Percentiles rank a stretch among this genome's conserved stretches.
Conservation (phyloP, 345 rosid genomes). For the Lepidium didymum region DNA sequence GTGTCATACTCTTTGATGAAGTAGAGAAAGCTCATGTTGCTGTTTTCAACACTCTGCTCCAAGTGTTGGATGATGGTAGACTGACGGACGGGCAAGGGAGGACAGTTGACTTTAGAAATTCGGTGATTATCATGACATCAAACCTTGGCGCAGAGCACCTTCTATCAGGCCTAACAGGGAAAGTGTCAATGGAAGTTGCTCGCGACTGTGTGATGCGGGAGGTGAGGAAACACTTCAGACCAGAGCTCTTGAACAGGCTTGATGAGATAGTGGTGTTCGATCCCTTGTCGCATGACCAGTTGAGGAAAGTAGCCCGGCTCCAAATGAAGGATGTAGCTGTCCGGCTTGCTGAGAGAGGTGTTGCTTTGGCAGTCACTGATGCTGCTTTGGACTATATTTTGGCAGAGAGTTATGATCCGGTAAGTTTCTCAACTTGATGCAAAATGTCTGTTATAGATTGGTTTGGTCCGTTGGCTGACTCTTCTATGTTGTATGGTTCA, state of each 20-base stretch:
- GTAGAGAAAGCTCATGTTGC: conserved; percentile 93
- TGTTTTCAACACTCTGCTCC: conserved; percentile 87
- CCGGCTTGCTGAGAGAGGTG: conserved; percentile 78
- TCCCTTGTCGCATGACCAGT: conserved; percentile 83
- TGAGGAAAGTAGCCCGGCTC: conserved; percentile 68
- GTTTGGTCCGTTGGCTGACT: neutral
- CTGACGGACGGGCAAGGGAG: conserved; percentile 93
- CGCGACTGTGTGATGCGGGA: conserved; percentile 76
- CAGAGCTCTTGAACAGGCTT: conserved; percentile 78
- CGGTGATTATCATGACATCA: conserved; percentile 89
- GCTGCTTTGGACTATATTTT: conserved; percentile 65
- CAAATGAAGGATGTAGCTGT: conserved; percentile 84
- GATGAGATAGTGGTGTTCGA: conserved; percentile 91
- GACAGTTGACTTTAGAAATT: conserved; percentile 72
- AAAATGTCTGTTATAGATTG: neutral
- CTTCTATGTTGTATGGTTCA: conserved; percentile 8
- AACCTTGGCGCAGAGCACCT: conserved; percentile 92
- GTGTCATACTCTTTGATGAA: conserved; percentile 80
- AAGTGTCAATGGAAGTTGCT: conserved; percentile 74
- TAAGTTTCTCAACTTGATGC: conserved; percentile 26
- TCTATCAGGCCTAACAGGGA: conserved; percentile 61
- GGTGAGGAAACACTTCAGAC: conserved; percentile 81
- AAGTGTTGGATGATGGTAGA: conserved; percentile 87
- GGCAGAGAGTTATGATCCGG: conserved; percentile 83
- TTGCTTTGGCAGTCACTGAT: conserved; percentile 80